Base-by-base conservation (phyloP, 805 yeast genomes). In the Monosporozyma aerobia region DNA sequence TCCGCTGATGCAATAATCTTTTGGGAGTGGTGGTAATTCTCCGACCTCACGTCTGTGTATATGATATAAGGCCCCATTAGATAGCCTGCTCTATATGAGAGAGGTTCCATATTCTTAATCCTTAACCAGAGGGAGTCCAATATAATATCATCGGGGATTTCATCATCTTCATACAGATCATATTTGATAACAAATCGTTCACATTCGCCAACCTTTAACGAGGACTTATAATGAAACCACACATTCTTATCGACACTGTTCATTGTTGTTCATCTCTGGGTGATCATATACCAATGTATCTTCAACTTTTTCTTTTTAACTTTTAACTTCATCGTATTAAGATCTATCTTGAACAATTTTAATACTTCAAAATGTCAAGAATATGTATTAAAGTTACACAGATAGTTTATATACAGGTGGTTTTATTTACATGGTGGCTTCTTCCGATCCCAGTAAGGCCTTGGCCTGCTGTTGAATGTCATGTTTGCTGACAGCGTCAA, bases 41-140 rank as follows among this genome's bases (percentile, higher is more conserved):
- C 73, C 0, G 81, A 69, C 49, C 81, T 69, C 35, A 87, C 79
- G 66, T 87, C 95, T 41, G 80, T 85, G 62, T 87, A 87, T 1
- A 87, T 59, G n/a, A 81, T 74, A 58, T 77, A 86, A 0, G 95
- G 95, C 0, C 92, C 95, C 53, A 86, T 79, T 16, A 87, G 64
- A 58, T 79, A 83, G 0, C 89, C 90, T 0, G 95, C 90, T 50
- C 92, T 65, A 47, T 61, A 62, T 0, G 72, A 62, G 14, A 68
- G 32, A 2, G 62, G 78, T 59, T 85, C 90, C 4, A 71, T 73
- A 63, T 87, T 87, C 57, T 77, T 77, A 13, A 87, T 71, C 54
- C 77, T 78, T 19, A 85, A 67, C 77, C 79, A 83, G 1, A 80
- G 56, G 1, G 75, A 67, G 25, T 63, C 62, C 9, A 63, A 58